Percentiles rank a stretch among this genome's conserved stretches.
Evolutionary conservation across 352 stramenopile genomes (phyloP).

Genomic region (Pythium sukuiense): DNA sequence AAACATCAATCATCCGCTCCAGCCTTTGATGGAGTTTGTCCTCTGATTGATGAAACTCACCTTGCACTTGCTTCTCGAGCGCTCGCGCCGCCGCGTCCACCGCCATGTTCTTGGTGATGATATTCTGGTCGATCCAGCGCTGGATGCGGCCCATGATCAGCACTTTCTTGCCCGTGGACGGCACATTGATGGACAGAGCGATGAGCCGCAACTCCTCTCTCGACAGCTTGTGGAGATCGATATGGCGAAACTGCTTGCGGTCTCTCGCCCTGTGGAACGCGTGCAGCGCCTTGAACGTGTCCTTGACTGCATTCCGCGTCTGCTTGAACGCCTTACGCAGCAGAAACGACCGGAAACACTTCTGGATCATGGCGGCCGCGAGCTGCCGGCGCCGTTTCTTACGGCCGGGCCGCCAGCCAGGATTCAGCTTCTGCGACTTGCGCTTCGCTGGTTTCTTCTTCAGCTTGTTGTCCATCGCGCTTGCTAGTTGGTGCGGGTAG

Average conservation of each 20-base stretch:
- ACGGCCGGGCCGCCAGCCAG: slow-evolving; percentile 49
- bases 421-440: slow-evolving; percentile 54
- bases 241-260: slow-evolving; percentile 48
- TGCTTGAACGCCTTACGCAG: slow-evolving; percentile 57
- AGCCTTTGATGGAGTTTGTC: background rate
- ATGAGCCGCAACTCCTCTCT: slow-evolving; percentile 63
- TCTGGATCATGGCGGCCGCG: slow-evolving; percentile 73
- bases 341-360: slow-evolving; percentile 57
- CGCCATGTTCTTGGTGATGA: slow-evolving; percentile 58
- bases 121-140: slow-evolving; percentile 71
- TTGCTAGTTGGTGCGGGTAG: background rate
- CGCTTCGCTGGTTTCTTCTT: slow-evolving; percentile 32
- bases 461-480: slow-evolving; percentile 4
- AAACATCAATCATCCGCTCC: background rate
- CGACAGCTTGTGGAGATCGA: slow-evolving; percentile 61
- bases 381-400: slow-evolving; percentile 43
- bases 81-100: slow-evolving; percentile 53
- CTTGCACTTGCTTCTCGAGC: slow-evolving; percentile 54
- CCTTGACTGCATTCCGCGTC: slow-evolving; percentile 37
- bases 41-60: slow-evolving; percentile 19
- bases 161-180: slow-evolving; percentile 77
- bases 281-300: slow-evolving; percentile 52
- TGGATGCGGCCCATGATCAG: slow-evolving; percentile 71
- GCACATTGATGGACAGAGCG: slow-evolving; percentile 65
- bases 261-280: slow-evolving; percentile 56